phyloP scores from a whole-genome alignment of 345 rosid species.

The Gossypium raimondii region DNA sequence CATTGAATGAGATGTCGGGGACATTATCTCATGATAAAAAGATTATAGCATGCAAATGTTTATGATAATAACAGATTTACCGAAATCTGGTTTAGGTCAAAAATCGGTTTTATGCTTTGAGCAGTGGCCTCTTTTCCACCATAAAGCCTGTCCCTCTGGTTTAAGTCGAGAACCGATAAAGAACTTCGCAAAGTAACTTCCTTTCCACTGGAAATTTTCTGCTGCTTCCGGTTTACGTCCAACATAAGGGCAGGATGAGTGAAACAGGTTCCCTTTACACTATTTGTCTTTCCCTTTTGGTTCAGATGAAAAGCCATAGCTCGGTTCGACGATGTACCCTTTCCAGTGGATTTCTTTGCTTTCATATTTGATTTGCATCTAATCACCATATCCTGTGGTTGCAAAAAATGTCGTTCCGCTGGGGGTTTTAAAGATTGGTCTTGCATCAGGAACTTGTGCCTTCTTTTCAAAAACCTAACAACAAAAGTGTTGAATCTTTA shows the following conservation, averaged over 20 bases:
- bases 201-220: constrained; percentile 21
- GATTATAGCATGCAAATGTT: neutral
- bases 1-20: constrained; percentile 10
- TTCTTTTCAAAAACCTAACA: constrained; percentile 60
- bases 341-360: constrained; percentile 24
- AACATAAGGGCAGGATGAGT: constrained; percentile 13
- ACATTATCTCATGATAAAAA: constrained; percentile 15
- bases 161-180: constrained; percentile 29
- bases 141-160: constrained; percentile 31
- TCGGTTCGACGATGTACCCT: constrained; percentile 12
- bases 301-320: constrained; percentile 20
- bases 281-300: constrained; percentile 22
- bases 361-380: constrained; percentile 24
- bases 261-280: constrained; percentile 27
- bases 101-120: constrained; percentile 35
- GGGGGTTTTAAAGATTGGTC: constrained; percentile 33
- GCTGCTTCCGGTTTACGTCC: constrained; percentile 35
- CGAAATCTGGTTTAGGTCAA: constrained; percentile 88
- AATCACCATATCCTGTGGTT: constrained; percentile 19
- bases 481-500: constrained; percentile 8
- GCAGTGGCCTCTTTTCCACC: constrained; percentile 38
- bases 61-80: constrained; percentile 29
- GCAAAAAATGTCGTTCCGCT: constrained; percentile 6
- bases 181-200: constrained; percentile 19
- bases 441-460: constrained; percentile 51